A percentile compares a stretch with the other conserved stretches of the same genome.
Evolutionary conservation across 169 alveolate genomes (phyloP).

Genomic region (Sarcocystis neurona): DNA sequence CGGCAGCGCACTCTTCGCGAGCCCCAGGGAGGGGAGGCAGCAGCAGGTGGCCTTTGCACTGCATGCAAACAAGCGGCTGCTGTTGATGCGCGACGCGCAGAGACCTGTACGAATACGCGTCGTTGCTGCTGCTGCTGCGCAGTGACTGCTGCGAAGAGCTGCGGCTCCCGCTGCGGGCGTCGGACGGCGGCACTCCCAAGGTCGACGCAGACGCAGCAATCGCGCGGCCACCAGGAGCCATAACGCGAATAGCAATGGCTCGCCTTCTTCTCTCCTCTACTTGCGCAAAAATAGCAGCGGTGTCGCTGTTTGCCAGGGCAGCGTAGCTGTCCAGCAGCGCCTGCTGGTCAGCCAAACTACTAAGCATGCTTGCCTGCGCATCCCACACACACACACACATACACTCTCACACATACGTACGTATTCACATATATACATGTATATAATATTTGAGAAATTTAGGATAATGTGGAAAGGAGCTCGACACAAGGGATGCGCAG

Average conservation of each 20-base stretch:
- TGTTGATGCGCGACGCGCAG: neutral
- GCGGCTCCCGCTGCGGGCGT: conserved; percentile 18
- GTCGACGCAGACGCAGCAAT: no score
- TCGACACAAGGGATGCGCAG: no score
- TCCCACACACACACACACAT: neutral
- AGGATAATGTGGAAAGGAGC: no score
- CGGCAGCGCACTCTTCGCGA: neutral
- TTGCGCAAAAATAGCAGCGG: neutral
- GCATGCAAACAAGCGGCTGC: neutral
- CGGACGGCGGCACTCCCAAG: no score
- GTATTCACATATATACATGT: neutral
- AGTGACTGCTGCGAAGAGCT: no score
- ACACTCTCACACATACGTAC: neutral
- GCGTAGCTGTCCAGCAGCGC: neutral
- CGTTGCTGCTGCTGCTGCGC: neutral
- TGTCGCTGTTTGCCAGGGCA: conserved; percentile 1
- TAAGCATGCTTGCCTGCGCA: conserved; percentile 37
- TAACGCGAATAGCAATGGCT: neutral
- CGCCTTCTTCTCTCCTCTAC: neutral
- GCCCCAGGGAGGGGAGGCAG: conserved; percentile 17
- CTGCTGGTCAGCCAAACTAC: conserved; percentile 5
- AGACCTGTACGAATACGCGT: neutral
- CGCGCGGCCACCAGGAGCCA: no score
- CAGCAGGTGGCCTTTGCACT: conserved; percentile 8
- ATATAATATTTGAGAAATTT: no score